Evolutionary conservation across 176 grass and related monocot species (phyloP).

Genomic region (Luzula sylvatica): DNA sequence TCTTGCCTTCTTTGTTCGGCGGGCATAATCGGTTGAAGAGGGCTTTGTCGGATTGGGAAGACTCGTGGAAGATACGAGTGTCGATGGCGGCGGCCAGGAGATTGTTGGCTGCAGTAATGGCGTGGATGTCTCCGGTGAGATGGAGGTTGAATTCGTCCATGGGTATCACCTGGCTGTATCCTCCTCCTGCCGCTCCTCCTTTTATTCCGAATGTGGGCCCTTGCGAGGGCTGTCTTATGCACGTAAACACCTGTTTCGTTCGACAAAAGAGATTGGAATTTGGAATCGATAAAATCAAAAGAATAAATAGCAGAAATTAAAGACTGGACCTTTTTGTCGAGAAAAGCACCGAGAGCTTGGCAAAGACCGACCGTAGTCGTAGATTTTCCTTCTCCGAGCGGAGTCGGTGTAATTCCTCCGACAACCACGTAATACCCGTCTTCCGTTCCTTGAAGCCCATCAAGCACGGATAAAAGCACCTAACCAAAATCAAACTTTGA

Average conservation of each 20-base stretch:
- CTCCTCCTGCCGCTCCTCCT: constrained; percentile 93
- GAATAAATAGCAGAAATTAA: constrained; percentile 2
- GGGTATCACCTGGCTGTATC: constrained; percentile 98
- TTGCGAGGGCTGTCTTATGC: constrained; percentile 91
- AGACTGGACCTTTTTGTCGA: constrained; percentile 71
- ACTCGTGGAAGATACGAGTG: constrained; percentile 83
- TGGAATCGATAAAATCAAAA: background rate
- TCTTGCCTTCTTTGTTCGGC: constrained; percentile 89
- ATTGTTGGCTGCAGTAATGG: constrained; percentile 97
- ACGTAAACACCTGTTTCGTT: constrained; percentile 77
- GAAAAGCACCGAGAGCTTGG: constrained; percentile 84
- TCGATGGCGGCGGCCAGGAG: constrained; percentile 98
- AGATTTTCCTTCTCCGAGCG: constrained; percentile 90
- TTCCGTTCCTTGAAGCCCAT: constrained; percentile 47
- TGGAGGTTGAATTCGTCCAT: constrained; percentile 99
- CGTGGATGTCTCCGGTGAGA: constrained; percentile 93
- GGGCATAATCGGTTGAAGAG: constrained; percentile 89
- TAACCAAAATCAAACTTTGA: constrained; percentile 26
- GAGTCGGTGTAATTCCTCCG: constrained; percentile 82
- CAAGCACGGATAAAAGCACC: constrained; percentile 65
- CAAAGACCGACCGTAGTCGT: constrained; percentile 86
- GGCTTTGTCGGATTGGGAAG: constrained; percentile 90
- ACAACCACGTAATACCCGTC: constrained; percentile 94
- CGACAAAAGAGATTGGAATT: background rate
- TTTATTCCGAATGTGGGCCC: constrained; percentile 97